Conservation (phyloP, 1,284 basidiomycete genomes). For the Ustilago curta region DNA sequence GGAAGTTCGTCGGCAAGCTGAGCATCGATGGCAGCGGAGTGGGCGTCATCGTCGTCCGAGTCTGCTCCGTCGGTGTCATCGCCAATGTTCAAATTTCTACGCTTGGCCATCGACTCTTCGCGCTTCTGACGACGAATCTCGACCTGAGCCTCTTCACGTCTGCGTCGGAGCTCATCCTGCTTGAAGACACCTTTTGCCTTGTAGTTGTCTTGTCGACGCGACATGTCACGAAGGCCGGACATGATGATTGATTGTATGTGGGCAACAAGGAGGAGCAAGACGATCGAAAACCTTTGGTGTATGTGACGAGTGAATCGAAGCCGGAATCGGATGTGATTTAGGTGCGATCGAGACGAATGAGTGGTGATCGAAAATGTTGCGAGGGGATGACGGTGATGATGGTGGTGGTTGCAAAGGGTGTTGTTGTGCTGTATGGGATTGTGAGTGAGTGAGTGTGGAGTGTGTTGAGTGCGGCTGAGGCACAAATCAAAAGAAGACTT, state of each 20-base stretch:
- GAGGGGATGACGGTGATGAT: not conserved
- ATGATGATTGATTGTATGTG: conserved; percentile 28
- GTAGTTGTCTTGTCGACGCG: conserved; percentile 66
- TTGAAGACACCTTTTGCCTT: conserved; percentile 68
- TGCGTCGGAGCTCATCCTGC: conserved; percentile 67
- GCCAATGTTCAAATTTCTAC: conserved; percentile 64
- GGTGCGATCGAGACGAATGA: conserved; percentile 1
- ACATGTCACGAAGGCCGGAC: conserved; percentile 62
- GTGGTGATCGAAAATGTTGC: not conserved
- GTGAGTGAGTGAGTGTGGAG: conserved; percentile 1
- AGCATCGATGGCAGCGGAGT: conserved; percentile 54
- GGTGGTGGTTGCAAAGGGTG: not conserved
- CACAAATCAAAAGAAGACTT: not conserved
- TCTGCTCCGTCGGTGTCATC: conserved; percentile 62
- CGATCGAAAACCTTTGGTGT: not conserved
- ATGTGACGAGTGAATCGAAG: not conserved
- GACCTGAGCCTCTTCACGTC: conserved; percentile 69
- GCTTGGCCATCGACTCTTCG: conserved; percentile 69
- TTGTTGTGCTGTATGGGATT: not conserved
- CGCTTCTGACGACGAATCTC: conserved; percentile 69
- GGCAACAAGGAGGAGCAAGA: not conserved
- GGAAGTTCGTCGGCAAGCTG: conserved; percentile 83
- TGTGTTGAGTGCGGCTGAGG: not conserved
- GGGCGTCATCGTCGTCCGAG: conserved; percentile 65
- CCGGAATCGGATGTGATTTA: not conserved